These are phyloP conservation scores for Xylona heveae DNA, from an alignment of 495 filamentous ascomycete genomes.

Conservation along the genomic window DNA sequence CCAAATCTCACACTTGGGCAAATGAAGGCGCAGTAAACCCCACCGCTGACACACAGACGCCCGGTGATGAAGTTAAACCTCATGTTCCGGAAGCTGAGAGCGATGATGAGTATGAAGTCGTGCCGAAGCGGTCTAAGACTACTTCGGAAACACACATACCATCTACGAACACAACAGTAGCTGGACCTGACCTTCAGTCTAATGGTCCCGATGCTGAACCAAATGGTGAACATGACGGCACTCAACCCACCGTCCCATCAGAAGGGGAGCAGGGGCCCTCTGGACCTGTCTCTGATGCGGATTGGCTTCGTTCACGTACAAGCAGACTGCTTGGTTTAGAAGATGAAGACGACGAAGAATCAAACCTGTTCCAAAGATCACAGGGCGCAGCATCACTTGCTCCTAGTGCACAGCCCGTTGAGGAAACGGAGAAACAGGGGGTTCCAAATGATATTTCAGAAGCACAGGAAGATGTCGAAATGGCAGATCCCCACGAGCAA, in stretches of 20 bases:
- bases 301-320: constrained; percentile 89
- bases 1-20: constrained; percentile 45
- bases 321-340: constrained; percentile 70
- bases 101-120: constrained; percentile 44
- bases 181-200: no score
- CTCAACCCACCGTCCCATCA: no score
- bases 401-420: not conserved
- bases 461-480: not conserved
- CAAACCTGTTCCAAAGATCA: not conserved
- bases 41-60: constrained; percentile 7
- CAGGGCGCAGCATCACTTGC: not conserved
- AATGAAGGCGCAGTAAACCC: constrained; percentile 30
- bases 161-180: no score
- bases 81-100: constrained; percentile 24
- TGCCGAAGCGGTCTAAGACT: constrained; percentile 24
- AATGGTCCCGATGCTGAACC: not conserved
- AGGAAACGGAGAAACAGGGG: constrained; percentile 2
- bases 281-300: constrained; percentile 42
- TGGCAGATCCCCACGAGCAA: not conserved
- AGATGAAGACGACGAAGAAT: constrained; percentile 34
- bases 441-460: no score
- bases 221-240: not conserved
- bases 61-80: constrained; percentile 3
- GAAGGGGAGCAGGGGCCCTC: no score
- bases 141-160: no score